These are phyloP conservation scores for Rosa persica DNA, from an alignment of 306 rosid species.

Conservation along the genomic window DNA sequence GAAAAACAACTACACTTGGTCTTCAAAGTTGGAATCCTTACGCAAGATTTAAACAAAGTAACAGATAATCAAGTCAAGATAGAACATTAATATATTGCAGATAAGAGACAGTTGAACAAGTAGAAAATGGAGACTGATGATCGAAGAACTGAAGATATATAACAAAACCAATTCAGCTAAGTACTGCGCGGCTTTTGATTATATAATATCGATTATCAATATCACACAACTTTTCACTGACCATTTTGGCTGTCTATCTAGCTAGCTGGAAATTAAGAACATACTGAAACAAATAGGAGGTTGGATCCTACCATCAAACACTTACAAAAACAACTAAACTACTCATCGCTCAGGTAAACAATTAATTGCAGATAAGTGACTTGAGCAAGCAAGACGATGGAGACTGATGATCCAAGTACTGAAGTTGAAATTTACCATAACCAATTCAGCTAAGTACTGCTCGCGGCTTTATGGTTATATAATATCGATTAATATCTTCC, in stretches of 20 bases:
- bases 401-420: not conserved
- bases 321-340: too few species aligned
- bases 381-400: not conserved
- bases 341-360: too few species aligned
- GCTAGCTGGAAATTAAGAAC: too few species aligned
- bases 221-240: too few species aligned
- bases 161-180: not conserved
- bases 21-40: not conserved
- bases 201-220: too few species aligned
- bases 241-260: too few species aligned
- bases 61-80: not conserved
- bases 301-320: too few species aligned
- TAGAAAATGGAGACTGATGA: not conserved
- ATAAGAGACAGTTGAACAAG: conserved; percentile 4
- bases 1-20: not conserved
- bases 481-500: not conserved
- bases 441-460: not conserved
- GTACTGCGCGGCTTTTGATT: too few species aligned
- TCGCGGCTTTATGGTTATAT: not conserved
- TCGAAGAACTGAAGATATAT: not conserved
- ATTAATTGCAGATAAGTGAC: not conserved
- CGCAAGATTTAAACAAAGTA: not conserved
- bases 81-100: not conserved
- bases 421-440: not conserved
- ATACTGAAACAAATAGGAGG: too few species aligned